A percentile compares a stretch with the other conserved stretches of the same genome.
These are phyloP conservation scores for Cercis canadensis DNA, from an alignment of 306 rosid species.

Conservation along the genomic window DNA sequence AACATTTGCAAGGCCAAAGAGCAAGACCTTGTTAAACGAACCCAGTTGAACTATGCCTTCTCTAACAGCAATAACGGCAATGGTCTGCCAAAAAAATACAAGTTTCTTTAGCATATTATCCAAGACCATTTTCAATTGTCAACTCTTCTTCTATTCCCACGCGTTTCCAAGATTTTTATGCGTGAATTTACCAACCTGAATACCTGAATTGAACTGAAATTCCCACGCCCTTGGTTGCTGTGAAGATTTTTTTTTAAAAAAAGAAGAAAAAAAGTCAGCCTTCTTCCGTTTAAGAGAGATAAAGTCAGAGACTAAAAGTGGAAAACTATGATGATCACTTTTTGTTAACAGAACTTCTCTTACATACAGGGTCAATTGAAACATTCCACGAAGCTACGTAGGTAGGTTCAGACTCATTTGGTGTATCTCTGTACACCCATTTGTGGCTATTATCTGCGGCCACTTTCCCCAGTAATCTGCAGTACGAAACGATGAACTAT, in stretches of 20 bases:
- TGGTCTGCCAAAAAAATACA: constrained; percentile 55
- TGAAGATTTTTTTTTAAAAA: not conserved
- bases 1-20: constrained; percentile 8
- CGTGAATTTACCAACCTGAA: constrained; percentile 66
- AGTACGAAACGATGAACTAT: constrained; percentile 28
- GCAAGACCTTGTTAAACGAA: constrained; percentile 71
- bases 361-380: constrained; percentile 72
- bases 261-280: not conserved
- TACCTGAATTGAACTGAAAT: constrained; percentile 82
- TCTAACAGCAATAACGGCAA: constrained; percentile 76
- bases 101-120: not conserved
- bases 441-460: constrained; percentile 85
- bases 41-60: constrained; percentile 92
- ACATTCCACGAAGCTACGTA: constrained; percentile 75
- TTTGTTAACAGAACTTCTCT: constrained; percentile 22
- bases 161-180: constrained; percentile 1
- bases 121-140: not conserved
- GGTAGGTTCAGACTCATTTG: constrained; percentile 67
- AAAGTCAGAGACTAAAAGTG: constrained; percentile 3
- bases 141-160: not conserved
- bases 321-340: not conserved
- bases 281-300: not conserved
- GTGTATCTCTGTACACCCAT: constrained; percentile 76
- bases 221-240: constrained; percentile 95
- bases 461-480: constrained; percentile 81